Base-by-base conservation (phyloP, 2,329 filamentous ascomycete genomes). In the Colletotrichum sp. region DNA sequence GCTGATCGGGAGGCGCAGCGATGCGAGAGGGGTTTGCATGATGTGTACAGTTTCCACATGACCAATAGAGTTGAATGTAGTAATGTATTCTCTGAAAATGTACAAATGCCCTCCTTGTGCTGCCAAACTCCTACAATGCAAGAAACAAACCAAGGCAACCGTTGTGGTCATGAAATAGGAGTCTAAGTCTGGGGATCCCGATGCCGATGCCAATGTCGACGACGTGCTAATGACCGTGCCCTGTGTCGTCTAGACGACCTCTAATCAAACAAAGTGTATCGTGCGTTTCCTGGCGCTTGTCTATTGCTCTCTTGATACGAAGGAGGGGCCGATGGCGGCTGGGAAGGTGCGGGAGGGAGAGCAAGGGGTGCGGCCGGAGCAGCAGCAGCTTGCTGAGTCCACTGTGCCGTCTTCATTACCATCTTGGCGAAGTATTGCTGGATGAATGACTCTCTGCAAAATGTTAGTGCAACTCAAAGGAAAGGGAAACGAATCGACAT, bases 371-470 rank as follows among this genome's bases (percentile, higher is more conserved):
- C 18, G 6, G 69, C 15, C 2, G 59, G 65, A 12, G 69, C 21
- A 12, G 30, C 28, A 12, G 62, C 44, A 15, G 24, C 32, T 49
- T 75, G 71, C 34, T 76, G 71, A n/a, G 76, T 77, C 86, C 86
- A 87, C 67, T 82, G 78, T 15, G 84, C 83, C 34, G 90, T 86
- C 83, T 90, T 92, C 39, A 84, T 81, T 80, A 94, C 89, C 88
- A 96, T 93, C 82, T 91, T 92, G 24, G 89, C 86, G 82, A 96
- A 96, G 84, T 96, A 96, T 81, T 95, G 91, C 76, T 94, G 91
- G 69, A 95, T 92, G 80, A 96, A 95, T 18, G 93, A 93, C 85
- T 96, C 94, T 30, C 92, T 94, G 69, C 74, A 79, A 76, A 71
- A 21, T 16, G 44, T 71, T 73, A 78, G 28, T 66, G 9, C 8